Evolutionary conservation across 1,284 basidiomycete species (phyloP).

Genomic region (Schizophyllum commune): DNA sequence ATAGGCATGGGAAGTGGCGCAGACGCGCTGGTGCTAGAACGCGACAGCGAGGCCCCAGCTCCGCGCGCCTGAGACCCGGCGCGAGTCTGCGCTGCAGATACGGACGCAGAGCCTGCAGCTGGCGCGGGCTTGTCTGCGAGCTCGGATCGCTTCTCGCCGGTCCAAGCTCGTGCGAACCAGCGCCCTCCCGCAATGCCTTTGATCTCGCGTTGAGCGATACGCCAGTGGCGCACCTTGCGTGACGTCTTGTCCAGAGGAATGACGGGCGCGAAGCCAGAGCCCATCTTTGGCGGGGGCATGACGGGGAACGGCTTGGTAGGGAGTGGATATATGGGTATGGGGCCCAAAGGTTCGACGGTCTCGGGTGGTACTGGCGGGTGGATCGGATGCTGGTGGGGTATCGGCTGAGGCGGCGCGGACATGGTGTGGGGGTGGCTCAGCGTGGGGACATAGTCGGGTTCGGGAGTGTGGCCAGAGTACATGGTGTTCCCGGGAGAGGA

Average conservation of each 20-base stretch:
- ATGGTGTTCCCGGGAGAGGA: constrained; percentile 38
- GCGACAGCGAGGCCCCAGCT: too few relatives aligned
- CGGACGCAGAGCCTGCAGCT: constrained; percentile 17
- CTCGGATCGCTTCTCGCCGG: constrained; percentile 71
- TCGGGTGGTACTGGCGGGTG: not conserved
- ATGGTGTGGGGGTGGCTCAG: constrained; percentile 10
- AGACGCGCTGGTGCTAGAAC: too few relatives aligned
- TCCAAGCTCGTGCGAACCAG: constrained; percentile 70
- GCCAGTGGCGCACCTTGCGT: constrained; percentile 60
- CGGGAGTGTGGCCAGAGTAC: constrained; percentile 33
- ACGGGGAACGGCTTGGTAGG: constrained; percentile 74
- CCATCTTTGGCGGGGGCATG: constrained; percentile 64
- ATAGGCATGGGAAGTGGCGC: too few relatives aligned
- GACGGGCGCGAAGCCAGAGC: constrained; percentile 59
- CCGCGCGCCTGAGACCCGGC: too few relatives aligned
- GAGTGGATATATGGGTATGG: constrained; percentile 65
- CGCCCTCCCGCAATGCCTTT: constrained; percentile 72
- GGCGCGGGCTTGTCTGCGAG: constrained; percentile 28
- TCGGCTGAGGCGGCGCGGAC: constrained; percentile 12
- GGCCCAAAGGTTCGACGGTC: constrained; percentile 19
- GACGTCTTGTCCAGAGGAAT: constrained; percentile 56
- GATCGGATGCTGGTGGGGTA: constrained; percentile 19
- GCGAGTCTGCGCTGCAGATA: constrained; percentile 25
- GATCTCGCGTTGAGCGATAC: constrained; percentile 63
- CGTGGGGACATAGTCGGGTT: constrained; percentile 27